Evolutionary conservation across 139 green algal genomes (phyloP), one percentile per base, ranked within the genome.

Genomic region (Chlamydomonas applanata): DNA sequence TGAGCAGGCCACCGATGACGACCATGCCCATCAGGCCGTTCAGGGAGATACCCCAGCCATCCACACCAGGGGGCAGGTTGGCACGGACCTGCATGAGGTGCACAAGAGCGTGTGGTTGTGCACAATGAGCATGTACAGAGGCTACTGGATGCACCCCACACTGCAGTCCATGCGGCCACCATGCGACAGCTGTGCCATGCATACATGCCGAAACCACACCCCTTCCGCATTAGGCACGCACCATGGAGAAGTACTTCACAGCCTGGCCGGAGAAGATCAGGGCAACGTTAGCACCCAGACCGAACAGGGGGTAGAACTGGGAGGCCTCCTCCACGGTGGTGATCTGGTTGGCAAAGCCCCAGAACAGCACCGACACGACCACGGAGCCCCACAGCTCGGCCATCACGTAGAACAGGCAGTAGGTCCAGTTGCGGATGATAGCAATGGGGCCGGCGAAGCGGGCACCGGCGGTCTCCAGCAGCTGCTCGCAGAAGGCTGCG

Each of bases 381-480:
- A 99, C 96, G 52, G 94, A 98, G 57, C 96, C 96, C 96, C 96
- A 99, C 63, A 99, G 89, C 94, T 99, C 96, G 27, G 96, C 93
- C 94, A 98, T 98, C 49, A 99, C 96, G 81, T 99, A 99, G 84
- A 99, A 99, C n/a, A 99, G 86, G 86, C 94, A 98, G 89, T 95
- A 99, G 49, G 92, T 97, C 95, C 96, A 99, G 88, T 99, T 99
- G 79, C 96, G 91, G 57, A 99, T 77, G 77, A 99, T 98, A 82
- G 96, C 92, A 78, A 99, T 97, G 67, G 96, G 96, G 68, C 92
- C 96, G 35, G 93, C 89, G 30, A 96, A 97, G 52, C 95, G 87
- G 29, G 79, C 81, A 22, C 95, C 95, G 29, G 77, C 60, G 2
- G 72, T 79, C 34, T 85, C 82, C 67, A 99, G 90, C 75, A 98